Conservation (phyloP, 1,284 basidiomycete species). For the Marasmius tenuissimus region DNA sequence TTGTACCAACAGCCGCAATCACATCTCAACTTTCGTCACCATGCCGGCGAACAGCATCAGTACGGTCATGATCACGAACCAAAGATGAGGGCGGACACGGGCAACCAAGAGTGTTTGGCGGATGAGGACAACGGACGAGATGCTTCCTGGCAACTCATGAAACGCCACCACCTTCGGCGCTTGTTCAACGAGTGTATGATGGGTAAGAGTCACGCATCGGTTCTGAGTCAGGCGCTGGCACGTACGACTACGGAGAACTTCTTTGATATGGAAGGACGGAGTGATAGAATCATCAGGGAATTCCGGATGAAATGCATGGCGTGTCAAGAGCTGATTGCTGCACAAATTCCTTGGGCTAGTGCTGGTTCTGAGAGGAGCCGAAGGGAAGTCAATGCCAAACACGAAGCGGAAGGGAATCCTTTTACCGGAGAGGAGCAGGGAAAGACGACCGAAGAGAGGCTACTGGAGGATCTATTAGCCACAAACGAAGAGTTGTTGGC, state of each 20-base stretch:
- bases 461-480: constrained; percentile 62
- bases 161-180: constrained; percentile 41
- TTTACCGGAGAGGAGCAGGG: constrained; percentile 22
- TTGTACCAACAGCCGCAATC: not conserved
- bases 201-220: constrained; percentile 65
- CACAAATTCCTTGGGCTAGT: constrained; percentile 79
- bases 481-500: constrained; percentile 55
- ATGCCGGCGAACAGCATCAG: not conserved
- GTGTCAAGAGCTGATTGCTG: constrained; percentile 72
- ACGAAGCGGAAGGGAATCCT: not conserved
- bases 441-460: constrained; percentile 58
- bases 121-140: too few species aligned
- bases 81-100: too few species aligned
- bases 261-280: constrained; percentile 29
- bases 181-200: constrained; percentile 79
- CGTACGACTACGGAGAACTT: constrained; percentile 68
- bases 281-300: constrained; percentile 65
- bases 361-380: constrained; percentile 61
- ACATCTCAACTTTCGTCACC: not conserved
- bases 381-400: constrained; percentile 23
- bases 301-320: constrained; percentile 69
- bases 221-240: constrained; percentile 65
- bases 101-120: too few species aligned
- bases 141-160: too few species aligned
- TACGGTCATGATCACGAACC: constrained; percentile 1